Base-by-base conservation (phyloP, 208 protist genomes). In the Leishmania turanica region DNA sequence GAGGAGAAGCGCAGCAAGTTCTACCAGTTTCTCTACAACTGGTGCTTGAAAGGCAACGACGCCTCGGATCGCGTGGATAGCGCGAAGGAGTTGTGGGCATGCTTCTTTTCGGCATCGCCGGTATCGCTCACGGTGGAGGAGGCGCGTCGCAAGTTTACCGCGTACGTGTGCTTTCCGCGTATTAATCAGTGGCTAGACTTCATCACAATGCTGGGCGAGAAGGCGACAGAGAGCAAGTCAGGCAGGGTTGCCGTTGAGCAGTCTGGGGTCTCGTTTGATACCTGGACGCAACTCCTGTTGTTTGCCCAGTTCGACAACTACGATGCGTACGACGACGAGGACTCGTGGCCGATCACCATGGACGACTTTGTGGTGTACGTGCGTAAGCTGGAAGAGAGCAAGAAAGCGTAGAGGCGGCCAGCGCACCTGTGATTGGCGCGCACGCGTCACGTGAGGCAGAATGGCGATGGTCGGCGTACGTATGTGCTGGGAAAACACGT, bases 341-440 rank as follows among this genome's bases (percentile, higher is more conserved):
- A 92, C 72, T 82, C 94, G 54, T 97, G 94, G 92, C 94, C 94
- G 21, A 85, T 92, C 40, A 87, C 91, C 47, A 90, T 97, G 62
- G 94, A 97, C 74, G 91, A 92, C 74, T 97, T 96, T 82, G 92
- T 97, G 0, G 87, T 88, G 51, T 92, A 87, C 75, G 83, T 80
- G 13, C 75, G 34, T 24, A 37, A 71, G 31, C 5, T 83, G 21
- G 72, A 82, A 49, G 78, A 82, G 27, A 56, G 65, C 40, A 80
- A 77, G 40, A 80, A 60, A 37, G 31, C 51, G 45, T 80, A 80
- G 68, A 15, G 37, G 68, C 31, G 9, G 27, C 31, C 65, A 34
- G 34, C 65, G 34, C 34, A 7, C 13, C 34, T 19, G 34, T 15
- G 37, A 45, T 19, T 42, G 7, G 27, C 58, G 13, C 27, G 27